Conservation (phyloP, 495 filamentous ascomycete genomes). For the Aspergillus heteromorphus region DNA sequence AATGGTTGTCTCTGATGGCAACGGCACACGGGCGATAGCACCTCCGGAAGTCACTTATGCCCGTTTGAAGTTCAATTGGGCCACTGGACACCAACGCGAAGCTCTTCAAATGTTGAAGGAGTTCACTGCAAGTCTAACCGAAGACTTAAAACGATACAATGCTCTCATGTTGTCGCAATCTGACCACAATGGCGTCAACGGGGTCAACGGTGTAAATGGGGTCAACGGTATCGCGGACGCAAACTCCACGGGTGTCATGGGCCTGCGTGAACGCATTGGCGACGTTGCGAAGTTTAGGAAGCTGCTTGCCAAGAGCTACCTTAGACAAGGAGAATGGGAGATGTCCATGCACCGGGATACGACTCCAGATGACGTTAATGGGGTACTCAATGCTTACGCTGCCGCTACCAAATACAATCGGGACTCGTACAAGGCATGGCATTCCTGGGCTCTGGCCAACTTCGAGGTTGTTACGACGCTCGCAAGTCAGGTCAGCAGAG, state of each 20-base stretch:
- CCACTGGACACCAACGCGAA: conserved; percentile 61
- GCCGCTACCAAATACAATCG: conserved; percentile 88
- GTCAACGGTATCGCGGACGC: conserved; percentile 56
- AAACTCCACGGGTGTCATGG: conserved; percentile 32
- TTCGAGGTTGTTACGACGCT: conserved; percentile 92
- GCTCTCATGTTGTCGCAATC: conserved; percentile 45
- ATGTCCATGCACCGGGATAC: conserved; percentile 74
- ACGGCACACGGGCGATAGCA: conserved; percentile 45
- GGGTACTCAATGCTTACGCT: conserved; percentile 76
- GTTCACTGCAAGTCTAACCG: conserved; percentile 74
- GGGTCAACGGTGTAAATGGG: conserved; percentile 43
- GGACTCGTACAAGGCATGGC: conserved; percentile 98
- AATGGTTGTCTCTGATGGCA: conserved; percentile 54
- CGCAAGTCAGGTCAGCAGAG: conserved; percentile 54
- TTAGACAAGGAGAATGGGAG: conserved; percentile 96
- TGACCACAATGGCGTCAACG: conserved; percentile 17
- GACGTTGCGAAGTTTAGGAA: conserved; percentile 50
- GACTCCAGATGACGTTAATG: conserved; percentile 62
- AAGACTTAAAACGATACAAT: conserved; percentile 61
- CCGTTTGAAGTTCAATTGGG: conserved; percentile 92
- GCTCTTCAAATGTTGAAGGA: conserved; percentile 73
- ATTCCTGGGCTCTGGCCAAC: conserved; percentile 97
- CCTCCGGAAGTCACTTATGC: conserved; percentile 84
- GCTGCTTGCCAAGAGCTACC: conserved; percentile 88
- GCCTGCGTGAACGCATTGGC: conserved; percentile 35